Evolutionary conservation across 164 flowering plant species (phyloP), one percentile per base, ranked within the genome.

Genomic region (Vitis rotundifolia): DNA sequence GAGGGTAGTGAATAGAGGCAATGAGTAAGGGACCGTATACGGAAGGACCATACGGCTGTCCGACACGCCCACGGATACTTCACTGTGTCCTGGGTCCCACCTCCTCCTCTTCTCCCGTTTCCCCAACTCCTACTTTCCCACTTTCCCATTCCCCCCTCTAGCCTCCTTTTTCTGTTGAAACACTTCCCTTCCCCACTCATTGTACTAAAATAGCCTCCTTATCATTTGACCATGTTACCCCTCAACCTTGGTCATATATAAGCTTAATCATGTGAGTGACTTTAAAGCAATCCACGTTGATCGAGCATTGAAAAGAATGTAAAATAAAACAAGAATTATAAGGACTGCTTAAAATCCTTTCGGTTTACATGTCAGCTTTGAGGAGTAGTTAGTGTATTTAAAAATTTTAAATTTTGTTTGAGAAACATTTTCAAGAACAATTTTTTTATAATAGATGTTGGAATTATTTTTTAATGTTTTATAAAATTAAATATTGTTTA

Each of bases 11-110:
- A 70, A 6, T 37, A 37, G 7, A 37, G 0, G 44, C 0, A 37
- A 2, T 37, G 44, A 37, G 44, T 5, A 37, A 37, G 44, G 44
- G 44, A 73, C 90, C 91, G 89, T 85, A 89, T 84, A 84, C 89
- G 96, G 93, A 89, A 80, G 67, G 79, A 78, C 80, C 75, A 82
- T 85, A 84, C 91, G 97, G 87, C 82, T 72, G 86, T 84, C 89
- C 88, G 89, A 85, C 88, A 85, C 68, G 52, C 74, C 82, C 85
- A 80, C 83, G 86, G 86, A 81, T 74, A 64, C 71, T 68, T 61
- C 79, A 60, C 72, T 67, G 75, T 71, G 71, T 2, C 5, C 16
- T 59, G 75, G 85, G 74, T 37, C 79, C 87, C 78, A 76, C 75
- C 14, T 10, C 64, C 49, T 62, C 5, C 44, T 37, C 53, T 61